A percentile compares a stretch with the other conserved stretches of the same genome.
These are phyloP conservation scores for Diplodia intermedia DNA, from an alignment of 2,329 filamentous ascomycete species.

Conservation along the genomic window DNA sequence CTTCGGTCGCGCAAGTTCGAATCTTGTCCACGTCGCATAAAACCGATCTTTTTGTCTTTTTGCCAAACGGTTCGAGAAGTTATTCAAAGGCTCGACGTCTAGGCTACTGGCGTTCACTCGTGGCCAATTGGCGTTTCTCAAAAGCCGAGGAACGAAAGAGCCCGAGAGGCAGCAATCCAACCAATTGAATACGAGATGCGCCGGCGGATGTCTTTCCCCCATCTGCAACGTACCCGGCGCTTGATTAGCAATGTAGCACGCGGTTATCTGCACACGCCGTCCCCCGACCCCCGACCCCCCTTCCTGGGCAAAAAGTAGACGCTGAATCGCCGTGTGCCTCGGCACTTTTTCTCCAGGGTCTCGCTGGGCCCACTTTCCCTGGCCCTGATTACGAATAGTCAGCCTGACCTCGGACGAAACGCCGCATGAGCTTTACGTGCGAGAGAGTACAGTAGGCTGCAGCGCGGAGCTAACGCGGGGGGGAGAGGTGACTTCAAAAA, in stretches of 20 bases:
- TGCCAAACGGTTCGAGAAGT: neutral
- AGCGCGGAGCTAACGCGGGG: neutral
- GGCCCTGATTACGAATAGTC: conserved; percentile 1
- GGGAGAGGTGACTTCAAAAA: neutral
- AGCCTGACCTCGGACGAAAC: conserved; percentile 5
- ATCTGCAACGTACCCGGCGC: neutral
- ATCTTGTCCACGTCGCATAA: conserved; percentile 4
- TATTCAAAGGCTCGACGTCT: too few relatives aligned
- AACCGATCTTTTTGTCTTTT: neutral
- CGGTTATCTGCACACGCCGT: neutral
- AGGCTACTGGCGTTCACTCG: neutral
- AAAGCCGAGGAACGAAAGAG: neutral
- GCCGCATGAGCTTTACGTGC: conserved; percentile 1
- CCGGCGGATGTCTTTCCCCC: neutral
- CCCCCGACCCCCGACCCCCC: neutral
- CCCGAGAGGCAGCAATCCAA: neutral
- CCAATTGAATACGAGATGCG: neutral
- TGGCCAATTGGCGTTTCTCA: neutral
- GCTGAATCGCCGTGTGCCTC: neutral
- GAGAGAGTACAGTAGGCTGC: neutral
- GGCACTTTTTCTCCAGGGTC: conserved; percentile 13
- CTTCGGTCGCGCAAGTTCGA: conserved; percentile 2
- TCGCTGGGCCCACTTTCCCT: neutral
- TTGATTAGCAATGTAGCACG: conserved; percentile 5
- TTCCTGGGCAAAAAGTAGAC: neutral